Evolutionary conservation across 345 rosid genomes (phyloP).

Genomic region (Dipteronia sinensis): DNA sequence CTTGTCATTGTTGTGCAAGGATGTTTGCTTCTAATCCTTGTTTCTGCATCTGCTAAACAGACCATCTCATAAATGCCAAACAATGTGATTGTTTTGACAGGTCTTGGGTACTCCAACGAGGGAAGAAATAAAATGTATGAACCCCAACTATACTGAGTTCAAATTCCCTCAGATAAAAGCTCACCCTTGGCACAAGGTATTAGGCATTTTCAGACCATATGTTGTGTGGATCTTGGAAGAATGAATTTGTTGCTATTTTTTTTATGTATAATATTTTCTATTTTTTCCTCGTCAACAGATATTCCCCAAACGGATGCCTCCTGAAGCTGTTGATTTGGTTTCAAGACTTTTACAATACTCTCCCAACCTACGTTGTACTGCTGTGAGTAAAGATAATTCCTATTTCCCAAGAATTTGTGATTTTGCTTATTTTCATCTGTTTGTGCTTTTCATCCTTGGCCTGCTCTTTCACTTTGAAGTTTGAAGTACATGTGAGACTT

Average conservation of each 20-base stretch:
- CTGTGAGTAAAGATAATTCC: slow-evolving; percentile 57
- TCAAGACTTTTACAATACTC: slow-evolving; percentile 97
- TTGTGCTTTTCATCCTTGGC: background rate
- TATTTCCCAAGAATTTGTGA: background rate
- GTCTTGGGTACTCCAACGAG: slow-evolving; percentile 97
- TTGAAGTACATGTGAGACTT: background rate
- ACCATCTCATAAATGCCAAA: background rate
- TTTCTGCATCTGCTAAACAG: background rate
- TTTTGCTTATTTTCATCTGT: background rate
- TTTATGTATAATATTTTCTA: background rate
- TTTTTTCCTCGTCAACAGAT: slow-evolving; percentile 45
- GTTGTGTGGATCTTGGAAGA: background rate
- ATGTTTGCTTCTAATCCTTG: background rate
- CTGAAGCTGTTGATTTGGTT: slow-evolving; percentile 95
- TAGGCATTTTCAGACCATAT: slow-evolving; percentile 7
- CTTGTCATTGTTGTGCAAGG: background rate
- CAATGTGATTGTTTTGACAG: slow-evolving; percentile 36
- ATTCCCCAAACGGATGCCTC: slow-evolving; percentile 96
- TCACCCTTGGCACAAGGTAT: slow-evolving; percentile 99
- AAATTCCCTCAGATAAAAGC: slow-evolving; percentile 98
- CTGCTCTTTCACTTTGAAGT: background rate
- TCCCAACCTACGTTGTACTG: slow-evolving; percentile 81
- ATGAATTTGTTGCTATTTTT: background rate
- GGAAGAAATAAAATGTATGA: slow-evolving; percentile 99
- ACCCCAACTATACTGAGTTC: slow-evolving; percentile 92